Percentiles rank a stretch among this genome's conserved stretches.
Conservation (phyloP, 192 early-diverging fungal species). For the Umbelopsis ramanniana region DNA sequence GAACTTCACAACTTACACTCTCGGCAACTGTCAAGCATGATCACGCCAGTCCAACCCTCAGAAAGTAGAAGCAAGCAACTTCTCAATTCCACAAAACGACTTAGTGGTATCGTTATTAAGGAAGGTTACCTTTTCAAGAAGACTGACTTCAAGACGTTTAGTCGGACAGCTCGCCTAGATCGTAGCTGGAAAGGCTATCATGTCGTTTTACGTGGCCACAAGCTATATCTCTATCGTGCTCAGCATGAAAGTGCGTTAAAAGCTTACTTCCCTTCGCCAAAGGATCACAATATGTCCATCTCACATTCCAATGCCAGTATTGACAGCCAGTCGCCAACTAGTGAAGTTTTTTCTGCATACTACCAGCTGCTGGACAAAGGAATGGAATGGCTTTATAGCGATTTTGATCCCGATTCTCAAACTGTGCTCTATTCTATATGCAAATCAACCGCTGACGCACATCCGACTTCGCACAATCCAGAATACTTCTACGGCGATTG, state of each 20-base stretch:
- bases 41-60: not conserved
- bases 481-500: constrained; percentile 71
- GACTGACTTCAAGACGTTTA: constrained; percentile 68
- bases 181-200: constrained; percentile 82
- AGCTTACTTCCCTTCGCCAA: constrained; percentile 38
- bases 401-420: constrained; percentile 61
- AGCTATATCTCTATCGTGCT: constrained; percentile 77
- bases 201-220: constrained; percentile 72
- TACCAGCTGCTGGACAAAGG: constrained; percentile 3
- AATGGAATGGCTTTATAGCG: constrained; percentile 49
- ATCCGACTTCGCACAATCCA: constrained; percentile 46
- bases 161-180: constrained; percentile 55
- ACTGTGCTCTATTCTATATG: constrained; percentile 33
- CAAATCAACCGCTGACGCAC: not conserved
- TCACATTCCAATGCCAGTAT: not conserved
- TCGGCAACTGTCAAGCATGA: constrained; percentile 1
- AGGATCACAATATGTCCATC: not conserved
- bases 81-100: constrained; percentile 22
- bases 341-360: constrained; percentile 23
- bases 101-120: constrained; percentile 37
- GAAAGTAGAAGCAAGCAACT: not conserved
- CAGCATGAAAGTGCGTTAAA: constrained; percentile 55
- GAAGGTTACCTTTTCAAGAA: constrained; percentile 80
- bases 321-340: constrained; percentile 5
- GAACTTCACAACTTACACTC: not conserved